Base-by-base conservation (phyloP, 2,329 filamentous ascomycete species). In the Sporothrix euskadiensis region DNA sequence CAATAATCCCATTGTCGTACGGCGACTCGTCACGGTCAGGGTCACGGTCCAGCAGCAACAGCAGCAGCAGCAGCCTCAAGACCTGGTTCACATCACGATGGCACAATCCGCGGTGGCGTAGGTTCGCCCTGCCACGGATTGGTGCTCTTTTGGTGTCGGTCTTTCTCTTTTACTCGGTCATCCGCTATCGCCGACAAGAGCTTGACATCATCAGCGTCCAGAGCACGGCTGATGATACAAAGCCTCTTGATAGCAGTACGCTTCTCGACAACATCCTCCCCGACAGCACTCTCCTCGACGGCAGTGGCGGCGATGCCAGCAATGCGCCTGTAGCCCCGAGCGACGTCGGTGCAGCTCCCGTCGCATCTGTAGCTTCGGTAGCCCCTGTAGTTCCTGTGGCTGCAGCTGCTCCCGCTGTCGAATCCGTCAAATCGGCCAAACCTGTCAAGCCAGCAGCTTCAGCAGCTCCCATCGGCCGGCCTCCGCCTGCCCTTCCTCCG, bases 21-120 rank as follows among this genome's bases (percentile, higher is more conserved):
- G 44, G 44, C 44, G 44, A 49, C 14, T 19, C 44, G 4, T 49
- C 44, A 49, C 44, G 14, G 4, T 49, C 14, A 49, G 41, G 41
- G 9, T 49, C 44, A 16, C 44, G 19, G 12, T 49, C 44, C 44
- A 19, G 44, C 44, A 49, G 41, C 1, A 44, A 14, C 44, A 19
- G 44, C 44, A 49, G 41, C 8, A 44, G 3, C 41, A 14, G 14
- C 44, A 22, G 39, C n/a, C 9, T 44, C 9, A 16, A 44, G 39
- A 47, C 14, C 10, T 44, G 61, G 61, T 14, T 66, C 41, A 30
- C 22, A 19, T 47, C 61, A 47, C 61, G 61, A 47, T 66, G 61
- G 61, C 61, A 47, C 39, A 66, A 47, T 12, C 61, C 61, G 9
- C 61, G 61, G 2, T 66, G 61, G 61, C 61, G 61, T 16, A 26